Base-by-base conservation (phyloP, 495 filamentous ascomycete species). In the Hypoxylon crocopeplum region DNA sequence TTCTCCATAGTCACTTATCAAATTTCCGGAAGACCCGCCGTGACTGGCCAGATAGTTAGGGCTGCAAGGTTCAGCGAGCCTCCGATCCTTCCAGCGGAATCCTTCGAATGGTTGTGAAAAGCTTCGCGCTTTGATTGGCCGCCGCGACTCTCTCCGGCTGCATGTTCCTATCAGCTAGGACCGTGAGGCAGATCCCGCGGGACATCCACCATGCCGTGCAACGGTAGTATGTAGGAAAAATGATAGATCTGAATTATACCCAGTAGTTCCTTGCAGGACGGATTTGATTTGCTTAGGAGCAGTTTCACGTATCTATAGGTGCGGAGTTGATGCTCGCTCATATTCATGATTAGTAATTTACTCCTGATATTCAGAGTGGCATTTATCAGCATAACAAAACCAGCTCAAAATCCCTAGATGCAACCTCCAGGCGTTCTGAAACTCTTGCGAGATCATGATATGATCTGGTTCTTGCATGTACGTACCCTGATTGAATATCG, bases 21-120 rank as follows among this genome's bases (percentile, higher is more conserved):
- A 48, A 61, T 50, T 69, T 62, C 59, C 59, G 51, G 50, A 11
- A 12, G 40, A 12, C 36, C 59, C 59, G 51, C 34, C 46, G n/a
- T 49, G 6, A 20, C 34, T 52, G 38, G 16, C 29, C 50, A 50
- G 51, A 37, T 61, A 42, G 46, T 32, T 47, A 42, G 50, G 59
- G 41, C 42, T 42, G 48, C 56, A 59, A 36, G 41, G 48, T 32
- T 27, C 29, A 19, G 47, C 46, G 45, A 49, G 36, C 45, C 54
- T 50, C 30, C 44, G 46, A 56, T 62, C 50, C 58, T 49, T 39
- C 33, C 45, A 32, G 27, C 13, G 29, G 17, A 61, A 50, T 49
- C 50, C 57, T 39, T 25, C 36, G 19, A 11, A 39, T 20, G 17
- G 42, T 34, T 24, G 1, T 2, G 3, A 17, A 36, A 27, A 19